phyloP scores from a whole-genome alignment of 2,329 filamentous ascomycete genomes.

The Aspergillus fijiensis region DNA sequence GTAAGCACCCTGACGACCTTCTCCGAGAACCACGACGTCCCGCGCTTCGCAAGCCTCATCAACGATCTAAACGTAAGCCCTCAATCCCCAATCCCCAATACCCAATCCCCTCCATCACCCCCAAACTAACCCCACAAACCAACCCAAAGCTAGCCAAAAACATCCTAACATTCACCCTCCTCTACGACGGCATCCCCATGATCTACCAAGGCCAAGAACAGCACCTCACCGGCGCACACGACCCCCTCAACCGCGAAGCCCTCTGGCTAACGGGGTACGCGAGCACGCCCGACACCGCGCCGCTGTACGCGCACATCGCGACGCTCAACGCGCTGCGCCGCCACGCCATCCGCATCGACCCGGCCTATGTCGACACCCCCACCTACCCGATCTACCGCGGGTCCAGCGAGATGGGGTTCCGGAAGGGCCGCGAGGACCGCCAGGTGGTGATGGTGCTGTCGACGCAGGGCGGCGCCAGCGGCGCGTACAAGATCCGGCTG shows the following conservation, averaged over 20 bases:
- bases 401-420: conserved; percentile 43
- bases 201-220: conserved; percentile 68
- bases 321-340: conserved; percentile 47
- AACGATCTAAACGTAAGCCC: conserved; percentile 43
- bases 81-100: not conserved
- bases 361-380: conserved; percentile 40
- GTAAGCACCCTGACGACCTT: conserved; percentile 53
- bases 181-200: conserved; percentile 61
- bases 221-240: conserved; percentile 51
- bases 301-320: conserved; percentile 40
- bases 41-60: conserved; percentile 54
- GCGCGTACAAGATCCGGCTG: conserved; percentile 31
- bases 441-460: conserved; percentile 48
- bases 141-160: conserved; percentile 54
- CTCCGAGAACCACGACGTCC: conserved; percentile 60
- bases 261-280: conserved; percentile 56
- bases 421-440: conserved; percentile 45
- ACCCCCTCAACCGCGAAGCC: conserved; percentile 55
- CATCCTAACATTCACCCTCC: conserved; percentile 59
- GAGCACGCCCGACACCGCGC: conserved; percentile 25
- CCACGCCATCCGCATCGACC: conserved; percentile 37
- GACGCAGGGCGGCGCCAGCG: conserved; percentile 39
- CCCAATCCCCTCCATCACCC: not conserved
- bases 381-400: conserved; percentile 44
- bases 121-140: not conserved